These are phyloP conservation scores for Exophiala calicioides DNA, from an alignment of 2,329 filamentous ascomycete genomes.

Conservation along the genomic window DNA sequence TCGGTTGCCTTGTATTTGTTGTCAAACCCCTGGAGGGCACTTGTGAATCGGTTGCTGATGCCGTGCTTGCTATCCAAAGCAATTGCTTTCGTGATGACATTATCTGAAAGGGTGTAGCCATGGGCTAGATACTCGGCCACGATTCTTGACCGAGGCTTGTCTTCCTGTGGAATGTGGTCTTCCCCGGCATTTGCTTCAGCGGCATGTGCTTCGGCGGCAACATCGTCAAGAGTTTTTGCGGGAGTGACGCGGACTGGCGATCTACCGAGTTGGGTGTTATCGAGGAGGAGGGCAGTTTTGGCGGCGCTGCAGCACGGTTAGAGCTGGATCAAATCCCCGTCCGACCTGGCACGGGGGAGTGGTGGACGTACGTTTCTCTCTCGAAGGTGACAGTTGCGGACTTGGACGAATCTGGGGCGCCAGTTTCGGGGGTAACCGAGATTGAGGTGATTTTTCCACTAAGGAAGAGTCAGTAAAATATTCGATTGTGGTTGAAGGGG, in stretches of 20 bases:
- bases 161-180: constrained; percentile 79
- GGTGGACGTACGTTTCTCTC: constrained; percentile 70
- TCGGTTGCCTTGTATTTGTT: constrained; percentile 83
- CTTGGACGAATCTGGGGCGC: constrained; percentile 64
- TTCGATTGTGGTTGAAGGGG: neutral
- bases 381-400: constrained; percentile 93
- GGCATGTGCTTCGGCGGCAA: constrained; percentile 60
- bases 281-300: constrained; percentile 93
- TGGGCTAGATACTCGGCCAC: constrained; percentile 95
- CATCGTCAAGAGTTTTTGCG: constrained; percentile 65
- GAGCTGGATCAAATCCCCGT: neutral
- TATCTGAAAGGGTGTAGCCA: constrained; percentile 80
- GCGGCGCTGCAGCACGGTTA: constrained; percentile 61
- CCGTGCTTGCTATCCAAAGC: constrained; percentile 88
- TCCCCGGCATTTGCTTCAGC: constrained; percentile 55
- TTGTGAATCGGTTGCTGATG: constrained; percentile 76
- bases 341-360: constrained; percentile 22
- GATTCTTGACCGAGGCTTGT: constrained; percentile 93
- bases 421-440: constrained; percentile 66
- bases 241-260: constrained; percentile 76
- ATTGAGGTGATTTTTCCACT: constrained; percentile 90
- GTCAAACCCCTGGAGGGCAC: constrained; percentile 75
- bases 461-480: constrained; percentile 15
- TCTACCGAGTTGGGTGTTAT: constrained; percentile 89
- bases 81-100: constrained; percentile 78